Evolutionary conservation across 2,329 filamentous ascomycete species (phyloP), one percentile per base, ranked within the genome.

Genomic region (Botrytis porri): DNA sequence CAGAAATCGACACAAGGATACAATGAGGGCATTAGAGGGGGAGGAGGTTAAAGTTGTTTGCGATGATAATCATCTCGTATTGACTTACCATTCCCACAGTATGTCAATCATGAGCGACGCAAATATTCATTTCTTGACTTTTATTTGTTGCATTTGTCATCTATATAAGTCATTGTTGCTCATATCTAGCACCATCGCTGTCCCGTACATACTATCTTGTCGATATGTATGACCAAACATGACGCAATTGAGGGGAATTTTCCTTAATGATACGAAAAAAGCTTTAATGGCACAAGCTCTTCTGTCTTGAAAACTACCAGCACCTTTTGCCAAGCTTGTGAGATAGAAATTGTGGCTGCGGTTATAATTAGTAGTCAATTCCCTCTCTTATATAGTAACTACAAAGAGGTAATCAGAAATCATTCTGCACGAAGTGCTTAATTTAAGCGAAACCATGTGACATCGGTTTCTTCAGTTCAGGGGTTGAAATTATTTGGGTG

Each of bases 31-130:
- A n/a, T n/a, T 39, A 39, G 10, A 18, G 12, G 41, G 3, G 12
- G 16, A 43, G 45, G 45, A 48, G 45, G 22, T 51, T n/a, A 4
- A n/a, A 25, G 0, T n/a, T 51, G 48, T 14, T 14, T 25, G 22
- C 45, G 22, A 25, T 5, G 10, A 51, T 51, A 10, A 51, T 51
- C 9, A 51, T 12, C 45, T 14, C 22, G 22, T 25, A 4, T 25
- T 4, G 12, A 12, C 4, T 51, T 5, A 43, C 16, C 5, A 43
- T 43, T 43, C 5, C 41, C 20, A 25, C 22, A 14, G 25, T 12
- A 12, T 4, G 10, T n/a, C 48, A 51, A 25, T 51, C 4, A 4
- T 25, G 1, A 14, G 0, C 1, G 25, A 7, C 25, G 4, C 10
- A 3, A 14, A 14, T n/a, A 6, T 51, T 14, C 10, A 51, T 6